Evolutionary conservation across 352 stramenopile genomes (phyloP), one percentile per base, ranked within the genome.

Genomic region (Globisporangium splendens): DNA sequence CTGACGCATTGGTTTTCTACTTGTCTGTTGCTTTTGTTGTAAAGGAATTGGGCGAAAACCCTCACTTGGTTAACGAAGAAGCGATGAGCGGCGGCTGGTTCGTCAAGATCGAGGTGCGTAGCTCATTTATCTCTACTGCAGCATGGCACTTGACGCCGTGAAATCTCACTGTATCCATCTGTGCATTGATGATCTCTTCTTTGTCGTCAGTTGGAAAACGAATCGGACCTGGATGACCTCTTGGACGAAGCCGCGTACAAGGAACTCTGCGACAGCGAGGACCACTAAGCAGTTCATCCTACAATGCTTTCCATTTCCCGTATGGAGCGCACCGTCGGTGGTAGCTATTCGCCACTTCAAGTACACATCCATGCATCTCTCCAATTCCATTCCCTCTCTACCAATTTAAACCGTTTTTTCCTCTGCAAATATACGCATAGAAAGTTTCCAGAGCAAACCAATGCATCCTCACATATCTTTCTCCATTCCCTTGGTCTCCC

Each of bases 11-110:
- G 21, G 17, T 12, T n/a, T 48, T 46, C 24, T 31, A 20, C 28
- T 1, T 61, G 0, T 43, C 46, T 56, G 33, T 43, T 47, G 53
- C 46, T 56, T n/a, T 43, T 47, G 53, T 17, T 68, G 28, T 53
- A 55, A 50, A 93, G 81, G 68, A 89, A 46, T 66, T 97, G 64
- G 77, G 48, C 54, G 78, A 91, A 65, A 91, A 70, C 65, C 88
- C 89, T 28, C 80, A 91, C 65, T 72, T 96, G 18, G 87, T 97
- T 28, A 97, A 97, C 68, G 82, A 95, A 38, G 77, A 91, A 61
- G 76, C 88, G 50, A 89, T 92, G 74, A 88, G 68, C 21, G 73
- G 74, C 31, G 89, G 81, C 53, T 97, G 89, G 89, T 96, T 97
- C 66, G 86, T 95, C 62, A 96, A 97, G 77, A 79, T 96, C 46